phyloP scores from a whole-genome alignment of 257 asterid genomes.

The Nicotiana undulata region DNA sequence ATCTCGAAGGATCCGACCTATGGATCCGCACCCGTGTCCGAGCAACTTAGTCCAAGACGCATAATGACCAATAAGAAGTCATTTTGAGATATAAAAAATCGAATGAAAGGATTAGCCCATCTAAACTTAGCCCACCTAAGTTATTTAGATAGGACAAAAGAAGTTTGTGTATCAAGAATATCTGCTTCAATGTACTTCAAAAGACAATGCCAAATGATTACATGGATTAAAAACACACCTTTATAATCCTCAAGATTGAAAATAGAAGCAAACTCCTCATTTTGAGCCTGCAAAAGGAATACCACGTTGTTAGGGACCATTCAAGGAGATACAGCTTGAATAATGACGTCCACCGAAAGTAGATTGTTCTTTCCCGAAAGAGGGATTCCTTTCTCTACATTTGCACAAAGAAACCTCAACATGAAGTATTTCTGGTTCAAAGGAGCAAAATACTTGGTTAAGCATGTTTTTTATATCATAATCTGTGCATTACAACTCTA shows the following conservation, averaged over 20 bases:
- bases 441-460: neutral
- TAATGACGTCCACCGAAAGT: neutral
- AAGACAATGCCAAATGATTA: neutral
- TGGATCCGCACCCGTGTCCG: no score
- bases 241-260: constrained; percentile 93
- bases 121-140: neutral
- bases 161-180: neutral
- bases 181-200: neutral
- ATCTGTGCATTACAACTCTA: neutral
- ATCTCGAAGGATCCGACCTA: no score
- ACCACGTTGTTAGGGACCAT: neutral
- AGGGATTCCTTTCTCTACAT: neutral
- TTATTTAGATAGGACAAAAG: neutral
- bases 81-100: neutral
- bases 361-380: neutral
- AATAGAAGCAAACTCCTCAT: constrained; percentile 67
- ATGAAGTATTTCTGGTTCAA: neutral
- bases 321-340: neutral
- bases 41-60: no score
- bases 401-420: neutral
- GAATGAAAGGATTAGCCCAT: neutral
- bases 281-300: constrained; percentile 61
- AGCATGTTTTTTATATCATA: neutral
- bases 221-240: constrained; percentile 39
- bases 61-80: neutral